Evolutionary conservation across 1,139 yeast genomes (phyloP), one percentile per base, ranked within the genome.

Genomic region (Zygotorulaspora mrakii): DNA sequence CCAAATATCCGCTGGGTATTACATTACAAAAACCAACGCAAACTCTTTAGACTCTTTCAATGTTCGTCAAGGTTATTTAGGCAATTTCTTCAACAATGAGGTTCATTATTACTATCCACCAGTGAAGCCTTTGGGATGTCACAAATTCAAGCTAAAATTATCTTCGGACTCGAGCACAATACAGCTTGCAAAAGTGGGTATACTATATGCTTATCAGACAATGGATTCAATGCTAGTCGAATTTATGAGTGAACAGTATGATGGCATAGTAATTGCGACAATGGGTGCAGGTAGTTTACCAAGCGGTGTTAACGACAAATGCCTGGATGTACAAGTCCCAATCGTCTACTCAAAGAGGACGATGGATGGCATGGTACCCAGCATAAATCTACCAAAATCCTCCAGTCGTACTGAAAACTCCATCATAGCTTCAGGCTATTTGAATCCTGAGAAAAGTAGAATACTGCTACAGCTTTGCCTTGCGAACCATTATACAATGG

Each of bases 211-310:
- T 24, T 81, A 78, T 49, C 86, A 80, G 55, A 79, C 82, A 0
- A 67, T 79, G 48, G 71, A 75, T 43, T 67, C 73, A 33, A 65
- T 67, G 33, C 47, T 79, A 11, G 63, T 80, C 8, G 68, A 68
- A 29, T 48, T 76, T 14, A 68, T 74, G 0, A 59, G 60, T 4
- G 67, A 69, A 26, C 65, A 68, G 13, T 63, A 76, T 51, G 65
- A 64, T 5, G 87, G 86, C 2, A 57, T 80, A 16, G 77, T 80
- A 1, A 64, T 80, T 35, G 87, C 86, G 0, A 77, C 84, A 3
- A 75, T 79, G 74, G 87, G 87, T 25, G 84, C 86, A 0, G 87
- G 87, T 0, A 76, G 83, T 2, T 62, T 80, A 64, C 69, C 78
- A 18, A 74, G 71, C 10, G 60, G 55, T 11, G 75, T 82, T 2